phyloP scores from a whole-genome alignment of 2,329 filamentous ascomycete species.

The Tolypocladium paradoxum region DNA sequence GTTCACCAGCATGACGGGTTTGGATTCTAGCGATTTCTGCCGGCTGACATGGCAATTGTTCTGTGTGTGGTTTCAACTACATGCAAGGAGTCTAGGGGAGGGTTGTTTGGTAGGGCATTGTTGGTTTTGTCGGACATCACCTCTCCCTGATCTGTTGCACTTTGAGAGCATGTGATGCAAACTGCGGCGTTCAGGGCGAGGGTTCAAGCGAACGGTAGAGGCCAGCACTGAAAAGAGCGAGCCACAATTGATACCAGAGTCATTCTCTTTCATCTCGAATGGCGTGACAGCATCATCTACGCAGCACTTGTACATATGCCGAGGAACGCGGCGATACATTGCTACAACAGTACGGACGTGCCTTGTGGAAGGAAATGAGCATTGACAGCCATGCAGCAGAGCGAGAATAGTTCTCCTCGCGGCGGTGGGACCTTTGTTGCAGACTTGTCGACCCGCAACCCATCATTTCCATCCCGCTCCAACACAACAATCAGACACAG shows the following conservation, averaged over 20 bases:
- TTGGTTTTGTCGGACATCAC: neutral
- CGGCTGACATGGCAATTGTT: neutral
- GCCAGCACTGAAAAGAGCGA: neutral
- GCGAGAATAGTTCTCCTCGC: too few relatives aligned
- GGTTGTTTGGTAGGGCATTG: neutral
- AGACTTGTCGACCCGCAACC: too few relatives aligned
- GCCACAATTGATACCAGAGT: neutral
- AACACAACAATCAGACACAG: too few relatives aligned
- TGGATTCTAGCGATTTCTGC: slow-evolving; percentile 30
- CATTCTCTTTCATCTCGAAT: neutral
- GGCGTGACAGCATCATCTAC: neutral
- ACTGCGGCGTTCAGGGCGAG: neutral
- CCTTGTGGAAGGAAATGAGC: neutral
- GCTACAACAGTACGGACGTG: too few relatives aligned
- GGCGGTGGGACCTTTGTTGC: too few relatives aligned
- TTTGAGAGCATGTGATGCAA: neutral
- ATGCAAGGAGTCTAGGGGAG: neutral
- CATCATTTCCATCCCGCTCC: too few relatives aligned
- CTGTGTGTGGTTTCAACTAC: neutral
- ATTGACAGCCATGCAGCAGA: neutral
- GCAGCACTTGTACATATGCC: neutral
- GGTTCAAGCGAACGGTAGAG: neutral
- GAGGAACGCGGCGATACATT: neutral
- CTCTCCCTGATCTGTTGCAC: neutral
- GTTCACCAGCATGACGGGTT: slow-evolving; percentile 55